Evolutionary conservation across 2,329 filamentous ascomycete genomes (phyloP).

Genomic region (Aspergillus neotritici): DNA sequence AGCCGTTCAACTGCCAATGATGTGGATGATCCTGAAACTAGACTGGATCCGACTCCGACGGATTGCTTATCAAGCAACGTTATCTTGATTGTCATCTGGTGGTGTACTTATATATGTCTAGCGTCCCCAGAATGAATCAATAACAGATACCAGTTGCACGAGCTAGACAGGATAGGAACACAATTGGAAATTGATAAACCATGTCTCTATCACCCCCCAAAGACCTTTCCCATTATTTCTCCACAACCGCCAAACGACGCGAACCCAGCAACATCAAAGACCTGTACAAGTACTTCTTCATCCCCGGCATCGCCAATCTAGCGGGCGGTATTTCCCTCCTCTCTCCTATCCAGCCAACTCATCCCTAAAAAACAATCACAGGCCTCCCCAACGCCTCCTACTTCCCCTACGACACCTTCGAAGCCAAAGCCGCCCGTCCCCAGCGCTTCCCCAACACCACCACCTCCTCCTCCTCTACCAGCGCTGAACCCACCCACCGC

Average conservation of each 20-base stretch:
- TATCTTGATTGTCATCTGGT: background rate
- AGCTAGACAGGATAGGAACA: background rate
- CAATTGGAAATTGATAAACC: constrained; percentile 4
- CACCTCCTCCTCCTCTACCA: too few species aligned
- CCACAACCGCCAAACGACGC: constrained; percentile 61
- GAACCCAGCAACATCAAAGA: constrained; percentile 64
- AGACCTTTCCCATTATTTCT: constrained; percentile 76
- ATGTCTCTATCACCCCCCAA: constrained; percentile 45
- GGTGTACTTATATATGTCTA: too few species aligned
- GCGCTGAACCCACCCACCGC: constrained; percentile 42
- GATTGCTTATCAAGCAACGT: constrained; percentile 11
- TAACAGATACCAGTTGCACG: too few species aligned
- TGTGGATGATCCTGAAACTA: too few species aligned
- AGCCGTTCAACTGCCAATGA: too few species aligned
- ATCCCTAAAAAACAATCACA: constrained; percentile 29
- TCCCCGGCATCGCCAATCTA: constrained; percentile 57
- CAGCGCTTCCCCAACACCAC: constrained; percentile 62
- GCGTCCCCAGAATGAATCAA: too few species aligned
- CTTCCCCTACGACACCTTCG: constrained; percentile 88
- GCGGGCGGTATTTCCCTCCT: constrained; percentile 47
- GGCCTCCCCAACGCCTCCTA: constrained; percentile 74
- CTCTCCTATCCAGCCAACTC: background rate
- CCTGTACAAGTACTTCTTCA: constrained; percentile 78
- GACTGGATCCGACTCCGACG: background rate
- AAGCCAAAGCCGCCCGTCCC: constrained; percentile 70